Conservation (phyloP, 2,329 filamentous ascomycete species). For the Trichophyton simii region DNA sequence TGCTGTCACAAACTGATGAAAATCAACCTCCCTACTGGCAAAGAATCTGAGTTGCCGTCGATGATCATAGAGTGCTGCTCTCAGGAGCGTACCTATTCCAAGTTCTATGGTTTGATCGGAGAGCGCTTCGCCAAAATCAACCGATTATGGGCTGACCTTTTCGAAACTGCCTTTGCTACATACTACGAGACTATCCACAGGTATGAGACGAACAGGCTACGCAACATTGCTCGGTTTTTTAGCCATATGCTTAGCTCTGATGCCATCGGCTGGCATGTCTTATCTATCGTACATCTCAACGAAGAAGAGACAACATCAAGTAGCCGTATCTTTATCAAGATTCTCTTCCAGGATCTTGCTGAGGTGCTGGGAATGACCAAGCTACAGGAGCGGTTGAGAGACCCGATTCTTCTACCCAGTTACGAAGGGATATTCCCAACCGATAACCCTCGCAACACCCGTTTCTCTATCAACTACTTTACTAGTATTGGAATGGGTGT, state of each 20-base stretch:
- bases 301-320: conserved; percentile 95
- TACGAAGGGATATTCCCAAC: conserved; percentile 80
- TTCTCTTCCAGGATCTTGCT: conserved; percentile 81
- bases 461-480: conserved; percentile 99
- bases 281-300: conserved; percentile 76
- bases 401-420: conserved; percentile 64
- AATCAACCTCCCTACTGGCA: conserved; percentile 71
- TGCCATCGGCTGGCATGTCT: conserved; percentile 81
- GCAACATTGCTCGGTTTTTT: conserved; percentile 92
- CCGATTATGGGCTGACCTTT: conserved; percentile 83
- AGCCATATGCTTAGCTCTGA: conserved; percentile 80
- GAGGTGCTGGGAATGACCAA: conserved; percentile 77
- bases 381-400: conserved; percentile 61
- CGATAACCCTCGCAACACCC: conserved; percentile 77
- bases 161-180: conserved; percentile 76
- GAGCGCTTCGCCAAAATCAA: conserved; percentile 95
- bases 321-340: conserved; percentile 97
- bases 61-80: conserved; percentile 98
- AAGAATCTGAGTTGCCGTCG: conserved; percentile 80
- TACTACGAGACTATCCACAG: conserved; percentile 98
- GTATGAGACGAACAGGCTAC: conserved; percentile 86
- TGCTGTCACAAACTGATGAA: conserved; percentile 95
- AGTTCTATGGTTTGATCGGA: conserved; percentile 89
- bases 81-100: conserved; percentile 92
- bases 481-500: conserved; percentile 94